These are phyloP conservation scores for Colletotrichum gigasporum DNA, from an alignment of 2,329 filamentous ascomycete species.

Conservation along the genomic window DNA sequence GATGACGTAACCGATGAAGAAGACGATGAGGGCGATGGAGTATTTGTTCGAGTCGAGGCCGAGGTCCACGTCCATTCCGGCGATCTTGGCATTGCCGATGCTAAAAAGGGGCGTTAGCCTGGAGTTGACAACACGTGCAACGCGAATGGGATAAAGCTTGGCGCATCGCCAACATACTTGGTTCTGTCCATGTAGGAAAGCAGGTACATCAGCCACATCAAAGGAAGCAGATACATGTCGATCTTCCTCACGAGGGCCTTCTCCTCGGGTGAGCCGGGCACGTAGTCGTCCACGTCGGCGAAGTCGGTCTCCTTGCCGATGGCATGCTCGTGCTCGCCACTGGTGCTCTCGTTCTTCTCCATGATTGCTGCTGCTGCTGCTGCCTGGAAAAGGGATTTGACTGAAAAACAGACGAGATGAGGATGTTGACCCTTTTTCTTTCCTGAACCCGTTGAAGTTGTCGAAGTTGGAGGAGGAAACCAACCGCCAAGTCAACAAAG, in stretches of 20 bases:
- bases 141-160: background rate
- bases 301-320: slow-evolving; percentile 4
- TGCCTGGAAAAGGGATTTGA: slow-evolving; percentile 34
- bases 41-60: slow-evolving; percentile 68
- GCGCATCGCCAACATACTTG: slow-evolving; percentile 46
- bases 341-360: slow-evolving; percentile 33
- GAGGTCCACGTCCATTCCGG: slow-evolving; percentile 52
- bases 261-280: slow-evolving; percentile 42
- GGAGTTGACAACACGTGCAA: background rate
- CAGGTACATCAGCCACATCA: slow-evolving; percentile 63
- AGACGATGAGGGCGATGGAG: slow-evolving; percentile 67
- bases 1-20: slow-evolving; percentile 76
- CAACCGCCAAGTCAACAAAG: background rate
- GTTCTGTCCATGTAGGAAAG: slow-evolving; percentile 68
- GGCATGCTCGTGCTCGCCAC: slow-evolving; percentile 21
- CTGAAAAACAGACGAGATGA: background rate
- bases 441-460: background rate
- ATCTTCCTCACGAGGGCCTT: slow-evolving; percentile 48
- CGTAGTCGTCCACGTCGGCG: slow-evolving; percentile 35
- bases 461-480: background rate
- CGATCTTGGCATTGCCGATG: slow-evolving; percentile 65
- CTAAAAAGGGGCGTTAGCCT: slow-evolving; percentile 37
- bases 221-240: slow-evolving; percentile 50
- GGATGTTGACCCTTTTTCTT: too few relatives aligned
- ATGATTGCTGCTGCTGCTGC: slow-evolving; percentile 5